These are phyloP conservation scores for Microbotryomycetes sp. DNA, from an alignment of 1,284 basidiomycete species.

Conservation along the genomic window DNA sequence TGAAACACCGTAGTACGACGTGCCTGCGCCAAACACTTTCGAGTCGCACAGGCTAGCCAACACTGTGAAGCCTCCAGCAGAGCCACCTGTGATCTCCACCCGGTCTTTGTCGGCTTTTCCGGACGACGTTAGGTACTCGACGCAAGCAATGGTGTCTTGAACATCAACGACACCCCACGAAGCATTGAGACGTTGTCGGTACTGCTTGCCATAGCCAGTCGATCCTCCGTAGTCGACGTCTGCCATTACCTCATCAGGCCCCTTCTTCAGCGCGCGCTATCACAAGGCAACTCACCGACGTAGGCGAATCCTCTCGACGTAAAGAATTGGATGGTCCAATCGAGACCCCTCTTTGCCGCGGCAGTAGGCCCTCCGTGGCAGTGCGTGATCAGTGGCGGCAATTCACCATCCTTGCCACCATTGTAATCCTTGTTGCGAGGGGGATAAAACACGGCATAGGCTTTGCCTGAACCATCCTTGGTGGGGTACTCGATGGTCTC, in stretches of 20 bases:
- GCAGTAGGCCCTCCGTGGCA: conserved; percentile 63
- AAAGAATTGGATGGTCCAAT: conserved; percentile 53
- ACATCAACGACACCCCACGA: conserved; percentile 66
- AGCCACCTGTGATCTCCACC: conserved; percentile 55
- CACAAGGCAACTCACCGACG: conserved; percentile 43
- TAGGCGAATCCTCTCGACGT: conserved; percentile 60
- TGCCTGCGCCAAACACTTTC: conserved; percentile 50
- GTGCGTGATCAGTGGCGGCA: conserved; percentile 58
- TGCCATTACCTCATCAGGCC: conserved; percentile 42
- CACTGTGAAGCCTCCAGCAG: conserved; percentile 56
- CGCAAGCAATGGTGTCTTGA: conserved; percentile 55
- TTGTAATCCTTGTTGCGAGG: conserved; percentile 57
- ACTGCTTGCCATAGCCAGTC: conserved; percentile 58
- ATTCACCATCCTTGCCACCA: conserved; percentile 49
- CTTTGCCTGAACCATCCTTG: conserved; percentile 1
- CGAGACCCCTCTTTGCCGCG: conserved; percentile 48
- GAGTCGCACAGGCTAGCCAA: conserved; percentile 49
- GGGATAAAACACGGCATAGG: conserved; percentile 55
- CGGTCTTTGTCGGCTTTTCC: conserved; percentile 53
- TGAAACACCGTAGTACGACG: conserved; percentile 54
- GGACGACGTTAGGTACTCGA: conserved; percentile 46
- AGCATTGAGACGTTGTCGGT: conserved; percentile 52
- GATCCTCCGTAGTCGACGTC: conserved; percentile 62
- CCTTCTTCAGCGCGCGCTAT: neutral
- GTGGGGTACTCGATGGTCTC: conserved; percentile 25